phyloP scores from a whole-genome alignment of 805 yeast genomes.

The Naumovozyma castellii region DNA sequence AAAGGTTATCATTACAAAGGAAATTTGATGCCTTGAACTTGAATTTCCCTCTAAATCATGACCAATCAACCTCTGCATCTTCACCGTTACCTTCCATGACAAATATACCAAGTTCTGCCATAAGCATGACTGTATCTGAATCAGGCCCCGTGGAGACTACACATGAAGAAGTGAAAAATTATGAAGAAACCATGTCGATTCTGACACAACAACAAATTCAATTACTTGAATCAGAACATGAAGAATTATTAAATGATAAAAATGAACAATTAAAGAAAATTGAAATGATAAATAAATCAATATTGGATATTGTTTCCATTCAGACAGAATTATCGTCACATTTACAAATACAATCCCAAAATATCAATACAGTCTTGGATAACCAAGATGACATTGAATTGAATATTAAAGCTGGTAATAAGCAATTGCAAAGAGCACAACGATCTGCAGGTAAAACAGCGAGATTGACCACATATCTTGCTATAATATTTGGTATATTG shows the following conservation, averaged over 20 bases:
- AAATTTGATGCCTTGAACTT: constrained; percentile 30
- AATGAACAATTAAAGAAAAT: constrained; percentile 53
- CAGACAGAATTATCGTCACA: constrained; percentile 71
- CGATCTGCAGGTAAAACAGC: constrained; percentile 54
- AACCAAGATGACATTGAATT: constrained; percentile 57
- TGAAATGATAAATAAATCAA: constrained; percentile 48
- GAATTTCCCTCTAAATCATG: constrained; percentile 9
- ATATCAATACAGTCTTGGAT: constrained; percentile 51
- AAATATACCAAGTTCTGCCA: constrained; percentile 2
- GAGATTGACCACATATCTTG: constrained; percentile 43
- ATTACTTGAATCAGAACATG: constrained; percentile 49
- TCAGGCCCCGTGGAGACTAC: constrained; percentile 18
- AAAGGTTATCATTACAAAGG: constrained; percentile 32
- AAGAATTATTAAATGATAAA: constrained; percentile 43
- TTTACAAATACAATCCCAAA: constrained; percentile 60
- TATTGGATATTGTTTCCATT: constrained; percentile 63
- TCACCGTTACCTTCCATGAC: background rate
- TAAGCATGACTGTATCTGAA: constrained; percentile 25
- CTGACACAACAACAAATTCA: constrained; percentile 47
- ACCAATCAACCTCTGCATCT: background rate
- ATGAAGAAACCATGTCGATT: constrained; percentile 28
- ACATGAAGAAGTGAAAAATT: constrained; percentile 29
- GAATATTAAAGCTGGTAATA: constrained; percentile 65
- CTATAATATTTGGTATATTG: constrained; percentile 47
- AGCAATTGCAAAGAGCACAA: constrained; percentile 58